A percentile compares a stretch with the other conserved stretches of the same genome.
Evolutionary conservation across 2,329 filamentous ascomycete genomes (phyloP).

Genomic region (Microdochium paspali): DNA sequence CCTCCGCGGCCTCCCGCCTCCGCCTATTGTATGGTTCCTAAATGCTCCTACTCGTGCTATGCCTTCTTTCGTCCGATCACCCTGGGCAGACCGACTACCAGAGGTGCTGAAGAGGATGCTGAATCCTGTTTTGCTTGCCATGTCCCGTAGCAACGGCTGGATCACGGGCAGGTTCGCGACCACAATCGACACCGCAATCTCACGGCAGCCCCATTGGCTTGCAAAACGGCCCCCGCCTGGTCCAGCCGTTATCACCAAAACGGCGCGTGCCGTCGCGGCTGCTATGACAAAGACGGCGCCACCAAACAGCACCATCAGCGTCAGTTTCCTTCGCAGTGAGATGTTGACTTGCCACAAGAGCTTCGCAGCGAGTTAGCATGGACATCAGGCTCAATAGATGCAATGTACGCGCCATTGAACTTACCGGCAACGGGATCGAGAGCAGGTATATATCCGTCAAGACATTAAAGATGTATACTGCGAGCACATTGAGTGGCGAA

Average conservation of each 20-base stretch:
- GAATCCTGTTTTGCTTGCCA: conserved; percentile 7
- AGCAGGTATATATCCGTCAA: conserved; percentile 35
- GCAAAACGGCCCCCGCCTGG: conserved; percentile 9
- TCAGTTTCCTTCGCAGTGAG: conserved; percentile 24
- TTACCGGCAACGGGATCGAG: conserved; percentile 33
- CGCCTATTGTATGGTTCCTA: no score
- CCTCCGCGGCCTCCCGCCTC: no score
- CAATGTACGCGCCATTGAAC: no score
- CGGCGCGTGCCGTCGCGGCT: conserved; percentile 34
- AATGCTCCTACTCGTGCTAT: no score
- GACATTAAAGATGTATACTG: conserved; percentile 31
- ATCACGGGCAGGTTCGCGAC: conserved; percentile 22
- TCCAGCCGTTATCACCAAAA: conserved; percentile 21
- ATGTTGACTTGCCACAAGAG: conserved; percentile 35
- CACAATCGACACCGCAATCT: conserved; percentile 26
- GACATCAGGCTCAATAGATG: no score
- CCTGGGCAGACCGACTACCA: background rate
- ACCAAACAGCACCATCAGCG: conserved; percentile 34
- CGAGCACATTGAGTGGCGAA: conserved; percentile 30
- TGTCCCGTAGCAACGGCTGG: conserved; percentile 10
- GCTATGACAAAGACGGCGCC: conserved; percentile 39
- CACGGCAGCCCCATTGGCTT: conserved; percentile 23
- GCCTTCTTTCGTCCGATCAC: background rate
- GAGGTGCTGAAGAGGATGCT: conserved; percentile 7
- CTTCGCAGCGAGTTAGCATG: conserved; percentile 9